These are phyloP conservation scores for Wallacemonas collosoma DNA, from an alignment of 208 protist species.

Conservation along the genomic window DNA sequence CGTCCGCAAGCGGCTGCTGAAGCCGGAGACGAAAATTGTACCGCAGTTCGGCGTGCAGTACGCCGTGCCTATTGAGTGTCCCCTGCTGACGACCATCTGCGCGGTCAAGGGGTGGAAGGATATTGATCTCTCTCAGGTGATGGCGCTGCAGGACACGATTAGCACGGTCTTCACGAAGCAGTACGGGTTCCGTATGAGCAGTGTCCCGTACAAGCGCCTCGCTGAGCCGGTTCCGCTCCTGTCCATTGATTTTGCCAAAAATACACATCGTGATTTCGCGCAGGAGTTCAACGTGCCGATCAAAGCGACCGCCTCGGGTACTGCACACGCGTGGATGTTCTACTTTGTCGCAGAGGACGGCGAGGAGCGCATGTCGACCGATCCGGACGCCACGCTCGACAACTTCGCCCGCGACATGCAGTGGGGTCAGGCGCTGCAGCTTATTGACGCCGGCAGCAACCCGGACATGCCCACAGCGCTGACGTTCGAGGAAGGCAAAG, in stretches of 20 bases:
- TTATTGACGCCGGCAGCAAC: constrained; percentile 71
- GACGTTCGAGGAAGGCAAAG: constrained; percentile 36
- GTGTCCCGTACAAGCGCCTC: constrained; percentile 68
- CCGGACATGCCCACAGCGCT: constrained; percentile 51
- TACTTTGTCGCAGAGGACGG: constrained; percentile 70
- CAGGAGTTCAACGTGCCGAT: constrained; percentile 48
- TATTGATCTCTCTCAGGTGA: constrained; percentile 83
- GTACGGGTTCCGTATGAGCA: constrained; percentile 93
- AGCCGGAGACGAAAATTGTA: constrained; percentile 70
- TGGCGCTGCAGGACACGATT: constrained; percentile 87
- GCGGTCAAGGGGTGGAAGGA: constrained; percentile 81
- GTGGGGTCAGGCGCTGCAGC: constrained; percentile 93
- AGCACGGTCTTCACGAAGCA: constrained; percentile 94
- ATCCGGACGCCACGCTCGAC: constrained; percentile 76
- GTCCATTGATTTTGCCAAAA: constrained; percentile 77
- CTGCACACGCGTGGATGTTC: constrained; percentile 85
- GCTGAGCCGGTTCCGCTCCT: constrained; percentile 79
- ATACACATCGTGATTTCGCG: constrained; percentile 35
- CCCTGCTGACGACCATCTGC: constrained; percentile 72
- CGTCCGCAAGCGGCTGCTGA: constrained; percentile 71
- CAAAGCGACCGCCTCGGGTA: constrained; percentile 53
- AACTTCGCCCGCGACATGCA: constrained; percentile 95
- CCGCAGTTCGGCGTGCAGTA: constrained; percentile 88
- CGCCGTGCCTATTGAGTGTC: constrained; percentile 88
- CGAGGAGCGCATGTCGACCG: constrained; percentile 75